Evolutionary conservation across 768 basidiomycete species (phyloP).

Genomic region (Pleurotus giganteus): DNA sequence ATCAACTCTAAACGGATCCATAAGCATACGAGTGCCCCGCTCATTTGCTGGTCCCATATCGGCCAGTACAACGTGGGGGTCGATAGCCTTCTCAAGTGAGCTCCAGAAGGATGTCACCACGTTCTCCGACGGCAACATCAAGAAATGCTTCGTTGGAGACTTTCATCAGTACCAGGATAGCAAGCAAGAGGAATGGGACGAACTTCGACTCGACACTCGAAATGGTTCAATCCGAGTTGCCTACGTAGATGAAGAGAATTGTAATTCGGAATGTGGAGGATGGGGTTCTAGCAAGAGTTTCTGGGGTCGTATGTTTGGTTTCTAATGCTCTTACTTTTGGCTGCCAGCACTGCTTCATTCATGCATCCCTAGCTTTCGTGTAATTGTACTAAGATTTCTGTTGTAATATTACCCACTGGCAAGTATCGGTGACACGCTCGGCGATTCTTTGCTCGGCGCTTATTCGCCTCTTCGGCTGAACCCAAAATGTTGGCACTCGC

Average conservation of each 20-base stretch:
- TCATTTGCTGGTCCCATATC: background rate
- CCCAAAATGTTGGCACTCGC: too few relatives aligned
- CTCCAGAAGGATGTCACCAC: constrained; percentile 26
- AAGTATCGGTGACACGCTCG: too few relatives aligned
- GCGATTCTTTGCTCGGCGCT: too few relatives aligned
- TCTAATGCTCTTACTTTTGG: too few relatives aligned
- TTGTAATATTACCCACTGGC: too few relatives aligned
- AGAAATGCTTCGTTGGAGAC: constrained; percentile 39
- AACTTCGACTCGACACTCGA: constrained; percentile 30
- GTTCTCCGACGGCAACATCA: constrained; percentile 30
- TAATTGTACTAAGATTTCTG: too few relatives aligned
- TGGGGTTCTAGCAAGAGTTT: too few relatives aligned
- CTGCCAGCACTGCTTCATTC: too few relatives aligned
- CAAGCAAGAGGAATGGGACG: constrained; percentile 34
- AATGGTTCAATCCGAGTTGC: constrained; percentile 35
- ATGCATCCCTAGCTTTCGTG: too few relatives aligned
- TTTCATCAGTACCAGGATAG: constrained; percentile 25
- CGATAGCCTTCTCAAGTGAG: constrained; percentile 29
- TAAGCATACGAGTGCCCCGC: background rate
- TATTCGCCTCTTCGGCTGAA: too few relatives aligned
- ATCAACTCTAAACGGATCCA: constrained; percentile 28
- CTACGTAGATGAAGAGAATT: constrained; percentile 30
- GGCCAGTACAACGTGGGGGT: background rate
- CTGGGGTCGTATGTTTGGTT: too few relatives aligned
- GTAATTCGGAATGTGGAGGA: too few relatives aligned